A percentile compares a stretch with the other conserved stretches of the same genome.
These are phyloP conservation scores for Filobasidium floriforme DNA, from an alignment of 768 basidiomycete species.

Conservation along the genomic window DNA sequence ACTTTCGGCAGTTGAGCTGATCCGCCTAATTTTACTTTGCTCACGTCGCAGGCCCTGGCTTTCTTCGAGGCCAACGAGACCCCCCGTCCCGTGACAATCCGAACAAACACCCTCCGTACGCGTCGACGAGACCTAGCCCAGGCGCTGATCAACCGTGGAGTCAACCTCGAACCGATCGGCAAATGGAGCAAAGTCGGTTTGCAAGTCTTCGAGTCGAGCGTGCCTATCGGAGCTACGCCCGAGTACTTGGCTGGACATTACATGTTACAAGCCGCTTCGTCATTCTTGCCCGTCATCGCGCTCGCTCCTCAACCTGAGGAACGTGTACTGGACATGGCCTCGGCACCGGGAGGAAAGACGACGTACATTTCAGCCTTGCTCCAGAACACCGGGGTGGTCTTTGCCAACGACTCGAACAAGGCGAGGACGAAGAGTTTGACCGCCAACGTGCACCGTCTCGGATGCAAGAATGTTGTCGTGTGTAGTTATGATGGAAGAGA, in stretches of 20 bases:
- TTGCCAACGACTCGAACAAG: constrained; percentile 95
- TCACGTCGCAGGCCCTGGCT: constrained; percentile 66
- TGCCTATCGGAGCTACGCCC: constrained; percentile 96
- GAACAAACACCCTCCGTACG: constrained; percentile 91
- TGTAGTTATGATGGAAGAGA: constrained; percentile 96
- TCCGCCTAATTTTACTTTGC: background rate
- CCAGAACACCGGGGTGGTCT: constrained; percentile 95
- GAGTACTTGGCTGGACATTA: constrained; percentile 99
- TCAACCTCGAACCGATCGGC: constrained; percentile 94
- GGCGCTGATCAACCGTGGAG: constrained; percentile 85
- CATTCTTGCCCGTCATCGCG: constrained; percentile 97
- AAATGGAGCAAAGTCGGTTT: constrained; percentile 99
- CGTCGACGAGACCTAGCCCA: constrained; percentile 91
- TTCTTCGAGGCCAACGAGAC: constrained; percentile 98
- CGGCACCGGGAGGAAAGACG: constrained; percentile 95
- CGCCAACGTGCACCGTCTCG: constrained; percentile 91
- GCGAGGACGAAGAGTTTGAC: constrained; percentile 89
- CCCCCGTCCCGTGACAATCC: constrained; percentile 90
- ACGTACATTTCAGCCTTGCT: constrained; percentile 95
- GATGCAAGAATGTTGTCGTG: constrained; percentile 95
- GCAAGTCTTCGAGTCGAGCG: constrained; percentile 93
- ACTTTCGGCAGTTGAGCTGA: background rate
- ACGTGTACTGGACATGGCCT: constrained; percentile 95
- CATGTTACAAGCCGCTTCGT: constrained; percentile 98
- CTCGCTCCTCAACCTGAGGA: constrained; percentile 86